These are phyloP conservation scores for Penicillium italicum DNA, from an alignment of 2,329 filamentous ascomycete genomes.

Conservation along the genomic window DNA sequence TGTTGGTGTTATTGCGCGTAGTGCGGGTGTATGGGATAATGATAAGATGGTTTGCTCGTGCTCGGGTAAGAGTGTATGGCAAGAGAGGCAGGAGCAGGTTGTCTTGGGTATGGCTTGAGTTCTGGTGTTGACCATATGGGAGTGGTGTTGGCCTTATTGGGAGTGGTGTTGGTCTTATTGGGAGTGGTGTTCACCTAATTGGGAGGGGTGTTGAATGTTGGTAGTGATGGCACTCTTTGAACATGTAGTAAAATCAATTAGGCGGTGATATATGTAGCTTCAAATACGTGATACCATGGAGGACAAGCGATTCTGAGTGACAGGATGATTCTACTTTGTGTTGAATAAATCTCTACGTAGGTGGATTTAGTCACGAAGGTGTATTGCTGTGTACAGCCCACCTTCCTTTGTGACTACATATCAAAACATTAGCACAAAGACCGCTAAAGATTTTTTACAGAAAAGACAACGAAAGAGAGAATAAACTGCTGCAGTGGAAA, in stretches of 20 bases:
- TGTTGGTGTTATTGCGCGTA: slow-evolving; percentile 89
- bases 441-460: too few relatives aligned
- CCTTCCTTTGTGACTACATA: not conserved
- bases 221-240: not conserved
- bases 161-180: too few relatives aligned
- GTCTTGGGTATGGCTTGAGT: slow-evolving; percentile 81
- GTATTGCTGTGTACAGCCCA: too few relatives aligned
- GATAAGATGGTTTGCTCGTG: slow-evolving; percentile 98
- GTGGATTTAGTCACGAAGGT: not conserved
- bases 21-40: slow-evolving; percentile 98
- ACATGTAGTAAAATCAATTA: not conserved
- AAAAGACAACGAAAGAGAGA: not conserved
- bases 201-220: not conserved
- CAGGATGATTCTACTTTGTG: not conserved
- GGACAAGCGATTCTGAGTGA: not conserved
- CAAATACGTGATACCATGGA: not conserved
- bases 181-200: too few relatives aligned
- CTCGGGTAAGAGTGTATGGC: slow-evolving; percentile 96
- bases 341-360: not conserved
- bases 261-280: not conserved
- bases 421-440: not conserved
- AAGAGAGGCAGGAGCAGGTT: slow-evolving; percentile 88
- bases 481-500: not conserved
- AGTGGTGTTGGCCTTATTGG: not conserved
- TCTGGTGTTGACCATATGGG: not conserved